Percentiles rank a stretch among this genome's conserved stretches.
phyloP scores from a whole-genome alignment of 2,329 filamentous ascomycete species.

The Trichoderma gracile region DNA sequence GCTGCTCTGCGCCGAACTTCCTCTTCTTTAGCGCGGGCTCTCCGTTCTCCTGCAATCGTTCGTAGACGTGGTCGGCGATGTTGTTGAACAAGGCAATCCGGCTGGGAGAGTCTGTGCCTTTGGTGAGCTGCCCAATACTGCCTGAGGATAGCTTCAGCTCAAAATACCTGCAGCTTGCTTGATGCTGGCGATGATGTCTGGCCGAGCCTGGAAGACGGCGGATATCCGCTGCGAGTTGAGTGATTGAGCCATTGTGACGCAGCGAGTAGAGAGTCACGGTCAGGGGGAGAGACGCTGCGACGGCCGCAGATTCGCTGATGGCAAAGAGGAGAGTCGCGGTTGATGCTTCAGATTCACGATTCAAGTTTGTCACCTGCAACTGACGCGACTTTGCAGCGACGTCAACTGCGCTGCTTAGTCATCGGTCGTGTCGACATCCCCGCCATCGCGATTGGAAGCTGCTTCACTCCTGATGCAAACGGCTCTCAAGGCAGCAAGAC shows the following conservation, averaged over 20 bases:
- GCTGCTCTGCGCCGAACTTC: constrained; percentile 47
- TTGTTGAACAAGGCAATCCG: constrained; percentile 57
- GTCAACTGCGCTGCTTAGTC: constrained; percentile 22
- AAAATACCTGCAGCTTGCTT: constrained; percentile 54
- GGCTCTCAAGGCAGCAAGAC: not conserved
- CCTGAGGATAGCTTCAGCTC: too few relatives aligned
- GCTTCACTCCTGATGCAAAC: not conserved
- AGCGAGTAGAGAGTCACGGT: not conserved
- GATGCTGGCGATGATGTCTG: constrained; percentile 58
- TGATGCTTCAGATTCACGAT: constrained; percentile 3
- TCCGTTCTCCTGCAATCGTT: constrained; percentile 43
- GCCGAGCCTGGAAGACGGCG: constrained; percentile 55
- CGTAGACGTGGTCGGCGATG: constrained; percentile 53
- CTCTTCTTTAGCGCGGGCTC: constrained; percentile 56
- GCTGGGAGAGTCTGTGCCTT: constrained; percentile 49
- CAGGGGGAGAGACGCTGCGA: not conserved
- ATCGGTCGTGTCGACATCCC: constrained; percentile 2
- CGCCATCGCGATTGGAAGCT: not conserved
- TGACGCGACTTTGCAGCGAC: constrained; percentile 23
- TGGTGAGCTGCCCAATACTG: not conserved
- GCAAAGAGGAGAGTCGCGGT: constrained; percentile 10
- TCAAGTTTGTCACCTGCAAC: not conserved
- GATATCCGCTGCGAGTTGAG: constrained; percentile 54
- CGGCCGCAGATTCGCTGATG: not conserved
- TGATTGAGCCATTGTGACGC: constrained; percentile 42